Conservation (phyloP, 768 basidiomycete genomes). For the Tricholoma hemisulphureum region DNA sequence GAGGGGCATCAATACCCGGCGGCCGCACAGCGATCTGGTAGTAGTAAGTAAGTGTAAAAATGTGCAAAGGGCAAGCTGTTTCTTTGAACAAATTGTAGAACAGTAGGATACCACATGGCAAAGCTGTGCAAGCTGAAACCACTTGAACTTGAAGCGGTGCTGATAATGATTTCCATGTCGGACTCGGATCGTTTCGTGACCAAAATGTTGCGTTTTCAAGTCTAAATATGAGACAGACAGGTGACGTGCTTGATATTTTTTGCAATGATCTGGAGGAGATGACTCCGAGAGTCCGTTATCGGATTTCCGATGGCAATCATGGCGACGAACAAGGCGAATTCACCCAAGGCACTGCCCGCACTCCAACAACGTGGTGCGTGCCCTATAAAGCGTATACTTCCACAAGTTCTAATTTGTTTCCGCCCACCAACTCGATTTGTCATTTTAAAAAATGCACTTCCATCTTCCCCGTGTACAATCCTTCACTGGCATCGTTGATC, state of each 20-base stretch:
- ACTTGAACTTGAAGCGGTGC: too few species aligned
- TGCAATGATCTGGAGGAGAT: not conserved
- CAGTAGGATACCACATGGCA: too few species aligned
- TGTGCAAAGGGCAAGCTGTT: too few species aligned
- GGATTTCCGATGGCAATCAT: slow-evolving; percentile 10
- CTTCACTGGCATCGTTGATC: slow-evolving; percentile 46
- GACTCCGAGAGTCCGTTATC: not conserved
- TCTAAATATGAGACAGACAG: not conserved
- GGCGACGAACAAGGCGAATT: slow-evolving; percentile 7
- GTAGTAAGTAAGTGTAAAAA: too few species aligned
- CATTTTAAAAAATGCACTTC: slow-evolving; percentile 39
- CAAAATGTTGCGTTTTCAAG: too few species aligned
- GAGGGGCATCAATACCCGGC: too few species aligned
- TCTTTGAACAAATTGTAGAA: too few species aligned
- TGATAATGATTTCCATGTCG: too few species aligned
- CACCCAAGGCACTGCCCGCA: slow-evolving; percentile 16
- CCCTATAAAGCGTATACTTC: slow-evolving; percentile 3
- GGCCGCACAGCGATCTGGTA: too few species aligned
- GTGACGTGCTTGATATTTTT: not conserved
- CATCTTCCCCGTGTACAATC: slow-evolving; percentile 45
- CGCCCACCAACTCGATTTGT: not conserved
- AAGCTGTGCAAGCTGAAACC: too few species aligned
- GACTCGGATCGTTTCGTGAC: too few species aligned
- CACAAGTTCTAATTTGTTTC: not conserved
- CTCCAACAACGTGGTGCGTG: slow-evolving; percentile 21